Base-by-base conservation (phyloP, 164 flowering plant species). In the Echeveria elegans region DNA sequence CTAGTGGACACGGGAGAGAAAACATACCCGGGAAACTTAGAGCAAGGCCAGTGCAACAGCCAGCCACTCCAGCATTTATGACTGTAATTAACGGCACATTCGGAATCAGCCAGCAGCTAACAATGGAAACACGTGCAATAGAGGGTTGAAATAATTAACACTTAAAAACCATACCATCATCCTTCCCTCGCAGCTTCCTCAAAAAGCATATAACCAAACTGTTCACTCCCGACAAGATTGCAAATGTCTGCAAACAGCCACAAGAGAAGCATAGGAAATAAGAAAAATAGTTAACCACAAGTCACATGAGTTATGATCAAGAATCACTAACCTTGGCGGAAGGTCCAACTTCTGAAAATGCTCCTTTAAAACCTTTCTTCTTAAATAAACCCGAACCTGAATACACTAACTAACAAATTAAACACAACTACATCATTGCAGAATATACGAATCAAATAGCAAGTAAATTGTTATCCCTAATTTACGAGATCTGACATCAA, bases 11-110 rank as follows among this genome's bases (percentile, higher is more conserved):
- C 24, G 11, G 15, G 16, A 28, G 34, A 40, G 2, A 21, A 26
- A 21, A 26, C 32, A 12, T 78, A 87, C 99, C 99, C 71, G 99
- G 99, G 77, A 86, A 85, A 78, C 96, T 89, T 26, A 95, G 69
- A 68, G 96, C 97, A 72, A 95, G 83, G 61, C 99, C 99, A 38
- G 97, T 95, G 78, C 96, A 90, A 72, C 99, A 95, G 69, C 99
- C 99, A 70, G 99, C 97, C 37, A 95, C 86, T 70, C 97, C 99
- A 6, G 94, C 85, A 81, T 92, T 95, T 29, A 86, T 75, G 40
- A 82, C 99, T 95, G 79, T 76, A 16, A 59, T 24, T 65, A 65
- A 72, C 66, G 58, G n/a, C 24, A 41, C 62, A 37, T n/a, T n/a
- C n/a, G n/a, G n/a, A n/a, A 72, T 70, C 30, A 73, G 32, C 43